phyloP scores from a whole-genome alignment of 2,329 filamentous ascomycete genomes.

The Elsinoe ampelina region DNA sequence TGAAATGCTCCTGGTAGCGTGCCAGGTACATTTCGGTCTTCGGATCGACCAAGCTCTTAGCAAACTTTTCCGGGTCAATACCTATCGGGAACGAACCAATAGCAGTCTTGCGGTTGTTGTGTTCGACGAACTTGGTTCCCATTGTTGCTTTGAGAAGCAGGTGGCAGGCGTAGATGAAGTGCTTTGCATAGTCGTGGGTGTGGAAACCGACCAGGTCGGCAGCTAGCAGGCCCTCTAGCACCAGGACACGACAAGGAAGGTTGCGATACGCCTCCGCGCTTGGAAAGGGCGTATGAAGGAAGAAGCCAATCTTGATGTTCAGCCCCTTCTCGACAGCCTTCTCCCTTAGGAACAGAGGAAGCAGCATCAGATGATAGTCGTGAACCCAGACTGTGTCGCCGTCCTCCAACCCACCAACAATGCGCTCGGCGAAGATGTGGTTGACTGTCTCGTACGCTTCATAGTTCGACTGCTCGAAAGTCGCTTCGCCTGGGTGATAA shows the following conservation, averaged over 20 bases:
- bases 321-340: constrained; percentile 58
- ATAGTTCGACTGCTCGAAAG: constrained; percentile 94
- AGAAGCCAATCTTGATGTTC: constrained; percentile 96
- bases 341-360: constrained; percentile 89
- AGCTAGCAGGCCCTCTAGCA: constrained; percentile 78
- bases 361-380: constrained; percentile 95
- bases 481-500: constrained; percentile 97
- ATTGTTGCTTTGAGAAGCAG: constrained; percentile 50
- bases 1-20: constrained; percentile 77
- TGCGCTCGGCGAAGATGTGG: constrained; percentile 77
- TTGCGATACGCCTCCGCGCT: constrained; percentile 96
- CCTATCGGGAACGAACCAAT: constrained; percentile 96
- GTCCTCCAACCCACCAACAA: constrained; percentile 80
- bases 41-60: constrained; percentile 74
- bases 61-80: constrained; percentile 94
- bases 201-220: constrained; percentile 97
- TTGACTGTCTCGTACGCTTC: constrained; percentile 89
- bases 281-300: constrained; percentile 93
- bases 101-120: constrained; percentile 76
- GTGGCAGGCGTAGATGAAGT: constrained; percentile 88
- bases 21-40: constrained; percentile 83
- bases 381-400: constrained; percentile 97
- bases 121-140: constrained; percentile 88
- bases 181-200: constrained; percentile 96
- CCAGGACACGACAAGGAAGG: constrained; percentile 79